phyloP scores from a whole-genome alignment of 225 moss, liverwort and hornwort genomes.

The Bryum argenteum region DNA sequence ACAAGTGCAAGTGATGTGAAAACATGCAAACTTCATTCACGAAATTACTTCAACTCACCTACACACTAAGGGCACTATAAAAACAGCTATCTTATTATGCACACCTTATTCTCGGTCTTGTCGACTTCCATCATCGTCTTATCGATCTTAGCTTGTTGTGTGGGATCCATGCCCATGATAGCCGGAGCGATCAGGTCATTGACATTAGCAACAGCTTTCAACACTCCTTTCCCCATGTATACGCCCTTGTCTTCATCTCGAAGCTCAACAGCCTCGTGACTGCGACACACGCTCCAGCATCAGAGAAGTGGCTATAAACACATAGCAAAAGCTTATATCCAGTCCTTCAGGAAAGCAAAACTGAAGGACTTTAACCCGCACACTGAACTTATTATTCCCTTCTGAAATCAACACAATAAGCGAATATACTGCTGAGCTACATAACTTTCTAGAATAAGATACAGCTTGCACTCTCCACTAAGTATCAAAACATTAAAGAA shows the following conservation, averaged over 20 bases:
- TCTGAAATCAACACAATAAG: background rate
- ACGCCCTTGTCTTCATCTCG: constrained; percentile 85
- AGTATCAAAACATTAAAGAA: background rate
- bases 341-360: constrained; percentile 19
- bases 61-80: constrained; percentile 13
- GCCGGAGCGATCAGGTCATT: constrained; percentile 89
- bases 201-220: constrained; percentile 90
- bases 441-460: background rate
- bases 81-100: background rate
- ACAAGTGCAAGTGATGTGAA: background rate
- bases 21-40: constrained; percentile 12
- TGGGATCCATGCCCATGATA: constrained; percentile 88
- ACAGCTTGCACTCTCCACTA: background rate
- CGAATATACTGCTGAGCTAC: background rate
- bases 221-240: constrained; percentile 90
- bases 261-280: constrained; percentile 97
- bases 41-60: background rate
- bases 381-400: background rate
- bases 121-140: constrained; percentile 91
- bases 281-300: constrained; percentile 34
- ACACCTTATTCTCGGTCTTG: constrained; percentile 99
- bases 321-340: constrained; percentile 1
- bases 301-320: constrained; percentile 7
- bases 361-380: constrained; percentile 16
- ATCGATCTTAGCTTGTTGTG: constrained; percentile 85